Evolutionary conservation across 1,284 basidiomycete species (phyloP), one percentile per base, ranked within the genome.

Genomic region (Naganishia albida): DNA sequence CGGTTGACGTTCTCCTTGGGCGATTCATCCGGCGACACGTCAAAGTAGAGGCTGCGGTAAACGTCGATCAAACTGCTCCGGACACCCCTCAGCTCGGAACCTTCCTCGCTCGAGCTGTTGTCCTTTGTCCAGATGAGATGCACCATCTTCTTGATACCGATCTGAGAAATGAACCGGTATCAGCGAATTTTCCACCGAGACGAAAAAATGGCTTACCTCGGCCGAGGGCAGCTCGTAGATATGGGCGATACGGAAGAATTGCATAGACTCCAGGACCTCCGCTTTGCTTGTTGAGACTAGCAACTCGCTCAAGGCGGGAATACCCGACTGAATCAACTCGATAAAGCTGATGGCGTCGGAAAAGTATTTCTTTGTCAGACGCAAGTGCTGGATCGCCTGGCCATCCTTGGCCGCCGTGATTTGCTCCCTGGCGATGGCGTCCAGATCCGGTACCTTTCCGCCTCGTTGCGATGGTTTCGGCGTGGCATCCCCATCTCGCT

Each of bases 41-140:
- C 93, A 74, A 99, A 97, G 81, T 96, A 99, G 64, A 99, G 80
- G 63, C 77, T 86, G 48, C 87, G 85, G 76, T 99, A 98, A 73
- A 90, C 91, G 71, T 98, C 95, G 70, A 99, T 84, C 54, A 99
- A 83, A 48, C 89, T 85, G 53, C 88, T 88, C 12, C 92, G 86
- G 67, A 98, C 85, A 18, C 93, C 93, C 76, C 94, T 96, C 56
- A 93, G 79, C 74, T 94, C 90, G 8, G 57, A 54, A 18, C 69
- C 69, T 50, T 66, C 67, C 74, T 92, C 91, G 23, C 86, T 85
- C 15, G 90, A 89, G 26, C 91, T 84, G 75, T 93, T 93, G 76
- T 98, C 95, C 76, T 98, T 99, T 15, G 86, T 85, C 96, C 96
- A 99, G 72, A 99, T 92, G 42, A 99, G 83, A 78, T 99, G 96